A percentile compares a stretch with the other conserved stretches of the same genome.
Conservation (phyloP, 768 basidiomycete genomes). For the Phaeotremella skinneri region DNA sequence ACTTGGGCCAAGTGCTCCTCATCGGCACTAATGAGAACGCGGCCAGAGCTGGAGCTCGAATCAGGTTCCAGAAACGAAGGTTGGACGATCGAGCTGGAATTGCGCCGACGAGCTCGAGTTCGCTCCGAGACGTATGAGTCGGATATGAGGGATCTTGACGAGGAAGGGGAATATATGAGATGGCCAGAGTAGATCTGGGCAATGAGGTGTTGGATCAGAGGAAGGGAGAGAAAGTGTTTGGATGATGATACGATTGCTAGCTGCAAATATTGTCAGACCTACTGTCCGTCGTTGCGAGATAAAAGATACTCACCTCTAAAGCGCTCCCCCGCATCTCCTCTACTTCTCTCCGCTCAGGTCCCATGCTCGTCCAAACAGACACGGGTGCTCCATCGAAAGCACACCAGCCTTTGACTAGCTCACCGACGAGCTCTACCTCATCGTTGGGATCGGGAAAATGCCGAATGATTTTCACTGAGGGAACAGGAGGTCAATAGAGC, state of each 20-base stretch:
- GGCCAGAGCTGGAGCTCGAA: not conserved
- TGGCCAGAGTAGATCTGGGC: conserved; percentile 75
- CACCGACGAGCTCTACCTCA: conserved; percentile 72
- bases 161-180: conserved; percentile 54
- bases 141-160: conserved; percentile 70
- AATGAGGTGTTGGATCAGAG: conserved; percentile 81
- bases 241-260: conserved; percentile 84
- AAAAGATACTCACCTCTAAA: conserved; percentile 65
- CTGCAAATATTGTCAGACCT: conserved; percentile 52
- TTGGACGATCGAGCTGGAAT: conserved; percentile 52
- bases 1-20: conserved; percentile 36
- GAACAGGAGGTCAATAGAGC: not conserved
- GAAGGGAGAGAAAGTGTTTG: conserved; percentile 77
- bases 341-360: conserved; percentile 61
- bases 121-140: conserved; percentile 71
- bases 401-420: conserved; percentile 78
- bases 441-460: conserved; percentile 63
- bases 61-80: not conserved
- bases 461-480: conserved; percentile 67
- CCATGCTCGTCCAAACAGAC: conserved; percentile 64
- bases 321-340: conserved; percentile 71
- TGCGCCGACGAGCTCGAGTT: conserved; percentile 65
- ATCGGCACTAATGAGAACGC: not conserved
- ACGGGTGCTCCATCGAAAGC: conserved; percentile 72
- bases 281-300: not conserved